Base-by-base conservation (phyloP, 2,329 filamentous ascomycete species). In the Pezicula neosporulosa region DNA sequence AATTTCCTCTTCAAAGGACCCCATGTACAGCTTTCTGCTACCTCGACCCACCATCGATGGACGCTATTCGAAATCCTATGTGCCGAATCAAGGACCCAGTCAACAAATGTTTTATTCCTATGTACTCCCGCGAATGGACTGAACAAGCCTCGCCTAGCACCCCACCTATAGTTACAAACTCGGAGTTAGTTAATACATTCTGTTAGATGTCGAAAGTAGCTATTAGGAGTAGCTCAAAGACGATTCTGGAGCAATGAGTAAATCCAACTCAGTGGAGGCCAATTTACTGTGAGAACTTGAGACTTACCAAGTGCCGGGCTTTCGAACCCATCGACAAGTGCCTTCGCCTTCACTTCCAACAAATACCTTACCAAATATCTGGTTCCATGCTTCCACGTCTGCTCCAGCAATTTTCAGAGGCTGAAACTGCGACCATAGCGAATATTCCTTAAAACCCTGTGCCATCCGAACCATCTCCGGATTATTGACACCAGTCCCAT, bases 281-380 rank as follows among this genome's bases (percentile, higher is more conserved):
- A 24, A 24, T 24, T 24, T 24, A 4, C 24, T 6, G 1, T 24
- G 24, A 24, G 24, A 24, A 24, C 24, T 24, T 24, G 2, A 24
- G 6, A 24, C 24, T 24, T 24, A 24, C 39, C 58, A 61, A 19
- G 35, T 45, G 0, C 58, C 56, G 1, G 59, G 57, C 10, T 10
- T 38, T 24, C 56, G 46, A 6, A 36, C 49, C 52, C 49, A 54
- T 8, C 50, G 21, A 41, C 12, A 8, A 7, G 15, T 38, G 16
- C 30, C 38, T 47, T 27, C 33, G 47, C 49, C n/a, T 50, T 44
- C 2, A 33, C 30, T 33, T 13, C 55, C 55, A 8, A 48, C 48
- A 28, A 60, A 60, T 10, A 62, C 38, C 44, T 41, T 46, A 3
- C 44, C 51, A 45, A 60, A 62, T 46, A 51, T 44, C 6, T 33